Base-by-base conservation (phyloP, 306 rosid genomes). In the Dryas drummondii region DNA sequence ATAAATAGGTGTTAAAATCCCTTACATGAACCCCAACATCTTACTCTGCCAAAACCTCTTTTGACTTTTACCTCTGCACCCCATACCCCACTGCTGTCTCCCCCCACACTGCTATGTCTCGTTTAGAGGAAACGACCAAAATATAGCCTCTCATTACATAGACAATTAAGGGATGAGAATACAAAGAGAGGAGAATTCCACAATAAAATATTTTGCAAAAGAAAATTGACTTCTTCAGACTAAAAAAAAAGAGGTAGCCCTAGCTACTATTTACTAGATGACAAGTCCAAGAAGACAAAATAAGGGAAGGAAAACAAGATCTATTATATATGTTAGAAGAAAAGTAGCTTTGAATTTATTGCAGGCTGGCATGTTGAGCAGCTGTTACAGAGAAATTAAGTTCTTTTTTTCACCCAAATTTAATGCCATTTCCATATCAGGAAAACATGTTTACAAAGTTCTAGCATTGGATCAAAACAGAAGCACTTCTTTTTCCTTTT, bases 11-110 rank as follows among this genome's bases (percentile, higher is more conserved):
- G 2, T 32, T 62, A 49, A 62, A 62, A 47, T 40, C 48, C 7
- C 44, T 13, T 70, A 22, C 67, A 57, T 57, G 57, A 72, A 5
- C 67, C 76, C 76, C 76, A 72, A 72, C 45, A 46, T 71, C 51
- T 17, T 16, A 12, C 8, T 47, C 62, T 70, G 22, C 17, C 14
- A 71, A 44, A 52, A 22, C 54, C 42, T 44, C 15, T 27, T 45
- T 56, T 44, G 44, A 71, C 53, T 42, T 55, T 11, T 56, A 10
- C 55, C 66, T 4, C 76, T 22, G 66, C 66, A 42, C 66, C 41
- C n/a, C 32, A 27, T 14, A 6, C 64, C 64, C 64, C 52, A 70
- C 51, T 41, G 64, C 42, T 70, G 65, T 19, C 67, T 19, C 67
- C 65, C 51, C 17, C 69, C 3, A 11, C 8, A 9, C 71, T 22